phyloP scores from a whole-genome alignment of 495 filamentous ascomycete species.

The Podospora pseudopauciseta region DNA sequence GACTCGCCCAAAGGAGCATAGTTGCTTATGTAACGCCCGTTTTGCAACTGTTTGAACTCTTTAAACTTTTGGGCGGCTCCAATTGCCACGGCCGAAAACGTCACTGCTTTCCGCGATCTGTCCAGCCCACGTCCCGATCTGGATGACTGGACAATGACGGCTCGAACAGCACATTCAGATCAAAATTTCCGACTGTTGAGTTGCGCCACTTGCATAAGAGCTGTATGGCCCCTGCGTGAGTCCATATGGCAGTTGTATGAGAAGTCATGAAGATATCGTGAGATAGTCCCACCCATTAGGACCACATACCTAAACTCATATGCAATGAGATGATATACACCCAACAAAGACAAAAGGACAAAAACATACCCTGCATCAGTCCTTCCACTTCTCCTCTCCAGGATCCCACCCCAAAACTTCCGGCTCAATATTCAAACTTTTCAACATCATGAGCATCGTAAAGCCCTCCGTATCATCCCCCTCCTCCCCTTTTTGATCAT shows the following conservation, averaged over 20 bases:
- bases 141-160: neutral
- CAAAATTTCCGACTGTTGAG: neutral
- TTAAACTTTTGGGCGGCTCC: neutral
- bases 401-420: constrained; percentile 28
- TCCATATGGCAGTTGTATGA: neutral
- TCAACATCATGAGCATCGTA: constrained; percentile 35
- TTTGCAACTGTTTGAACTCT: neutral
- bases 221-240: neutral
- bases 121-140: neutral
- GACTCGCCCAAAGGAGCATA: neutral
- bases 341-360: neutral
- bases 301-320: neutral
- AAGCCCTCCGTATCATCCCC: constrained; percentile 23
- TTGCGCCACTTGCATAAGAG: neutral
- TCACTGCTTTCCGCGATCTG: neutral
- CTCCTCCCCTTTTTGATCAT: constrained; percentile 18
- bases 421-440: constrained; percentile 33
- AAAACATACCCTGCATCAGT: constrained; percentile 12
- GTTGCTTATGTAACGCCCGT: constrained; percentile 10
- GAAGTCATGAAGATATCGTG: neutral
- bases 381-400: constrained; percentile 29
- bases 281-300: neutral
- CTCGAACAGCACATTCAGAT: neutral
- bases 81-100: neutral
- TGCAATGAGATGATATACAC: neutral